Evolutionary conservation across 768 basidiomycete genomes (phyloP), one percentile per base, ranked within the genome.

Genomic region (Myochromella boudieri): DNA sequence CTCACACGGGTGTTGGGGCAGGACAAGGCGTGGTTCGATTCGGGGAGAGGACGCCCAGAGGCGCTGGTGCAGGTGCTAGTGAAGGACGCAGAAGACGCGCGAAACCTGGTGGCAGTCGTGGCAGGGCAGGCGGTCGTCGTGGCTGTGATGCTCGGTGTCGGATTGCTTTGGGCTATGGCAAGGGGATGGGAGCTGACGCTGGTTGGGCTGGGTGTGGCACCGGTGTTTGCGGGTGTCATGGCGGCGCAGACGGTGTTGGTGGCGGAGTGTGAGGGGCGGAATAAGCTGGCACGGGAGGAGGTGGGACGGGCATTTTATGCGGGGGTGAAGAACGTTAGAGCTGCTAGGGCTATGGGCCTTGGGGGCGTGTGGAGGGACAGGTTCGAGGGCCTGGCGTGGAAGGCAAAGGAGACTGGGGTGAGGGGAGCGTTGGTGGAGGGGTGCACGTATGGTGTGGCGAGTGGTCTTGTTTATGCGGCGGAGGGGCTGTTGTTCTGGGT

Each of bases 401-500:
- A 63, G 6, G 90, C 94, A 3, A 74, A 87, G 29, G 55, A 61
- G 12, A 78, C 82, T 6, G 95, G 93, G 6, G 73, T 86, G 29
- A 75, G 74, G 20, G 88, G 91, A n/a, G 94, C 91, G 0, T 90
- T 93, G 58, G 80, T 90, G 14, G 84, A 91, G 57, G 95, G 95
- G 2, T 82, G 87, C 61, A 86, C 90, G 0, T 83, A 82, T 49
- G 93, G 91, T 8, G 77, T 92, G 15, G 80, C 87, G 2, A 87
- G 81, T 46, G 85, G 85, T 0, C 72, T 97, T 48, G 91, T 95
- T 42, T 94, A 97, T 61, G 75, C 92, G 17, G 84, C 91, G 0
- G 90, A 98, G 66, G 95, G 91, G 0, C 71, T 97, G 14, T 73
- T 99, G 41, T 95, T 97, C 70, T 95, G 88, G 58, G 85, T 93